Conservation (phyloP, 176 grass and related monocot species). For the Lolium multiflorum region DNA sequence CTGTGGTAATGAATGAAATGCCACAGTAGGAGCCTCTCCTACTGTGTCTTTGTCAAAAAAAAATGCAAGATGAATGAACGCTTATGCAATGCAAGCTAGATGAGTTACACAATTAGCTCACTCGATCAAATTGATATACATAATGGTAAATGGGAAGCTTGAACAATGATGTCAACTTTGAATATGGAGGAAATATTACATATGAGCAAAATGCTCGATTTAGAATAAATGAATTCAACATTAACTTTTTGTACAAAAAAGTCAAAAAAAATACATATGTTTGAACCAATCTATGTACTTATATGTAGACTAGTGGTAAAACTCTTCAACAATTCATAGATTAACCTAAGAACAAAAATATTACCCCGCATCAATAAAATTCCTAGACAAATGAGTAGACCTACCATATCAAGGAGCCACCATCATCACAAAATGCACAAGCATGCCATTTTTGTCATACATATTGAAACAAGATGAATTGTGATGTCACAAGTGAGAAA, state of each 20-base stretch:
- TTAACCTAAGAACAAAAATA: constrained; percentile 18
- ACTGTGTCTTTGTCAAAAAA: too few species aligned
- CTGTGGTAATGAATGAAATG: too few species aligned
- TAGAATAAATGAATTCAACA: not conserved
- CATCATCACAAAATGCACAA: not conserved
- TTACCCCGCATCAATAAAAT: not conserved
- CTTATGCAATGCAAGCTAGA: not conserved
- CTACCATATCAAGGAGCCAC: not conserved
- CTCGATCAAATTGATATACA: not conserved
- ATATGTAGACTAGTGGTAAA: not conserved
- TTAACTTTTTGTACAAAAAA: not conserved
- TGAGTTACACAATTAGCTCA: not conserved
- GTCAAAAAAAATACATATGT: not conserved
- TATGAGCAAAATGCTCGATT: constrained; percentile 2
- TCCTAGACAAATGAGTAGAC: not conserved
- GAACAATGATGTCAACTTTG: not conserved
- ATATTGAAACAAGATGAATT: not conserved
- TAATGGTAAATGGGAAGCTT: not conserved
- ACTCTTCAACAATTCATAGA: not conserved
- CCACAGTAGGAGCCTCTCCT: too few species aligned
- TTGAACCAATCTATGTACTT: not conserved
- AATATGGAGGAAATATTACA: not conserved
- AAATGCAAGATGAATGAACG: not conserved
- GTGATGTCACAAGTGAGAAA: not conserved
- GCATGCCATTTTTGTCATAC: not conserved